Conservation (phyloP, 108 stramenopile genomes). For the Cyclotella kingstonii region DNA sequence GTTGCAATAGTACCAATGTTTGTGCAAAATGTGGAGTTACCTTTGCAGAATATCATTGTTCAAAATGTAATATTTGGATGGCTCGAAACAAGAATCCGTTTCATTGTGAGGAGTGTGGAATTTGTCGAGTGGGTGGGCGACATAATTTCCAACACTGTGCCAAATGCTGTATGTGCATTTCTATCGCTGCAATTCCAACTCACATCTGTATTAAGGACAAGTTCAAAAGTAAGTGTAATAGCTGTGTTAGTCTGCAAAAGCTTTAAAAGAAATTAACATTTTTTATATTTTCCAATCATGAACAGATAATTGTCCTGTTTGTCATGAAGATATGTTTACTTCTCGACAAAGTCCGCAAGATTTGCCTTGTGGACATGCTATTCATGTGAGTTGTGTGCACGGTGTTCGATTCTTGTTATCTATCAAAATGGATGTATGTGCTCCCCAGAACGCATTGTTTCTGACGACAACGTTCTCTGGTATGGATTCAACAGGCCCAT, state of each 20-base stretch:
- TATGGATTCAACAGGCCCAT: conserved; percentile 40
- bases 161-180: conserved; percentile 48
- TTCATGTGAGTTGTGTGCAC: conserved; percentile 54
- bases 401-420: not conserved
- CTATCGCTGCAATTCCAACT: conserved; percentile 18
- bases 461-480: not conserved
- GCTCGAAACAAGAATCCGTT: conserved; percentile 30
- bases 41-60: conserved; percentile 45
- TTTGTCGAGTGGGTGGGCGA: conserved; percentile 47
- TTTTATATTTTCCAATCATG: too few species aligned
- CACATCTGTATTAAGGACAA: conserved; percentile 51
- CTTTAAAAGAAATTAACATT: too few species aligned
- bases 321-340: conserved; percentile 53
- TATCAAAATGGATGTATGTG: too few species aligned
- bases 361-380: conserved; percentile 85
- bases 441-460: too few species aligned
- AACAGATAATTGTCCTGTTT: conserved; percentile 50
- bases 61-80: conserved; percentile 51
- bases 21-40: conserved; percentile 21
- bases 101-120: conserved; percentile 48
- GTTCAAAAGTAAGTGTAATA: conserved; percentile 32
- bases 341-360: conserved; percentile 76
- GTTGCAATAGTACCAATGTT: conserved; percentile 16
- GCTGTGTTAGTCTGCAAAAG: not conserved
- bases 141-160: conserved; percentile 43